Conservation (phyloP, 805 yeast genomes). For the Schizosaccharomyces osmophilus region DNA sequence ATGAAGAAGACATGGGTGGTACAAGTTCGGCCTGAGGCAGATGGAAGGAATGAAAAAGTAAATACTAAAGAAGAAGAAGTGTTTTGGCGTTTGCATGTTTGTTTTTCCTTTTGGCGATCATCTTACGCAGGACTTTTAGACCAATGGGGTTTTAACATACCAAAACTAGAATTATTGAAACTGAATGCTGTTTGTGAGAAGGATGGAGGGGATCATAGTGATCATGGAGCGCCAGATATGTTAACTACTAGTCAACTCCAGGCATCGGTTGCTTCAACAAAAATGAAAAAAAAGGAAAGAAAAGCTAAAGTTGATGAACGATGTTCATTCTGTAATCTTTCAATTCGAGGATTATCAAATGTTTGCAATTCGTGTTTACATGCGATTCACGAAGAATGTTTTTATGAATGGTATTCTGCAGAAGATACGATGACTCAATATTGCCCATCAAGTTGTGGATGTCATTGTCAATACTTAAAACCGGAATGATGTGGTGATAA, state of each 20-base stretch:
- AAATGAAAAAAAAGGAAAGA: too few species aligned
- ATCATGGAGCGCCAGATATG: too few species aligned
- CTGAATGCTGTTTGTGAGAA: neutral
- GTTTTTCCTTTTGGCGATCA: neutral
- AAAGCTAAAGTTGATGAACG: too few species aligned
- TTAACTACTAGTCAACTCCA: too few species aligned
- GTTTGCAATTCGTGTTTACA: neutral
- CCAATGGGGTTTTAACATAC: neutral
- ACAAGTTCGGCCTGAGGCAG: too few species aligned
- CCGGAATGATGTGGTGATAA: too few species aligned
- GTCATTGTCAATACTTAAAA: neutral
- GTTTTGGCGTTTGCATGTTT: neutral
- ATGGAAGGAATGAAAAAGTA: neutral
- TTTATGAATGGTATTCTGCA: neutral
- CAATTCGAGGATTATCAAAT: neutral
- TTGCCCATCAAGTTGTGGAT: neutral
- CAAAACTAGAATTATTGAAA: neutral
- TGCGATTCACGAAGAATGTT: neutral
- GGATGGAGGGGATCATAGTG: too few species aligned
- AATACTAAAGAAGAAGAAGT: neutral
- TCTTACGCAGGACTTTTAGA: neutral
- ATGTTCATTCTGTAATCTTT: neutral
- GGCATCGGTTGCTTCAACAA: too few species aligned
- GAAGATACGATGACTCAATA: neutral
- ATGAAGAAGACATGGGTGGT: neutral